A percentile compares a stretch with the other conserved stretches of the same genome.
Conservation (phyloP, 2,329 filamentous ascomycete genomes). For the Pseudogymnoascus sp. region DNA sequence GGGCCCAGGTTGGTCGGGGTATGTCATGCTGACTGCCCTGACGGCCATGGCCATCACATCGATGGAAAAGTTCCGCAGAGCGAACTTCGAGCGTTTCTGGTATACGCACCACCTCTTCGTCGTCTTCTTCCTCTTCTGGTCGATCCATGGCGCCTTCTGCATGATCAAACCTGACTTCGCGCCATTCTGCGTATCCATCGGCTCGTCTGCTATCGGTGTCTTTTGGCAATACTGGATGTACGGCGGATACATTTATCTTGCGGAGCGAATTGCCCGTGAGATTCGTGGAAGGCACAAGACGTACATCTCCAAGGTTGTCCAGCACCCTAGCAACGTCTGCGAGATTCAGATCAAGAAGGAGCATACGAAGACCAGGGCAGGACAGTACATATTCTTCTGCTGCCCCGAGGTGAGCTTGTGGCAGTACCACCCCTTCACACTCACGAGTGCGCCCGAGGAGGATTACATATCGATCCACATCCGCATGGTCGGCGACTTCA, state of each 20-base stretch:
- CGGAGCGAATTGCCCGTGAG: conserved; percentile 72
- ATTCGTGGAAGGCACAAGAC: conserved; percentile 75
- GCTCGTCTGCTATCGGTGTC: conserved; percentile 60
- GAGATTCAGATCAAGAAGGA: conserved; percentile 93
- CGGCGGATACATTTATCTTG: conserved; percentile 70
- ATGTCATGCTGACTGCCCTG: conserved; percentile 72
- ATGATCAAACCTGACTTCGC: conserved; percentile 83
- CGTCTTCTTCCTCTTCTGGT: conserved; percentile 85
- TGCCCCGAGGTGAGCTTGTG: conserved; percentile 79
- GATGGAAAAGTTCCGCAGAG: conserved; percentile 67
- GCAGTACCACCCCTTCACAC: conserved; percentile 84
- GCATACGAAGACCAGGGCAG: conserved; percentile 70
- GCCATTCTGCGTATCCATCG: conserved; percentile 67
- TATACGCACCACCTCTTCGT: conserved; percentile 85
- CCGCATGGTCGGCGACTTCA: conserved; percentile 77
- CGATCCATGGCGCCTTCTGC: conserved; percentile 81
- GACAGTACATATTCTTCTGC: conserved; percentile 85
- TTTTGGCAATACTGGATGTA: conserved; percentile 92
- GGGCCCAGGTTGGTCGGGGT: conserved; percentile 79
- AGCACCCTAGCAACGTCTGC: conserved; percentile 81
- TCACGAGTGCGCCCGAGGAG: conserved; percentile 81
- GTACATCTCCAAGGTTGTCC: conserved; percentile 80
- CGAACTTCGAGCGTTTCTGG: conserved; percentile 87
- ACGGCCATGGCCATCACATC: conserved; percentile 75
- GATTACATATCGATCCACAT: conserved; percentile 86